Conservation (phyloP, 2,329 filamentous ascomycete species). For the Aspergillus fructus region DNA sequence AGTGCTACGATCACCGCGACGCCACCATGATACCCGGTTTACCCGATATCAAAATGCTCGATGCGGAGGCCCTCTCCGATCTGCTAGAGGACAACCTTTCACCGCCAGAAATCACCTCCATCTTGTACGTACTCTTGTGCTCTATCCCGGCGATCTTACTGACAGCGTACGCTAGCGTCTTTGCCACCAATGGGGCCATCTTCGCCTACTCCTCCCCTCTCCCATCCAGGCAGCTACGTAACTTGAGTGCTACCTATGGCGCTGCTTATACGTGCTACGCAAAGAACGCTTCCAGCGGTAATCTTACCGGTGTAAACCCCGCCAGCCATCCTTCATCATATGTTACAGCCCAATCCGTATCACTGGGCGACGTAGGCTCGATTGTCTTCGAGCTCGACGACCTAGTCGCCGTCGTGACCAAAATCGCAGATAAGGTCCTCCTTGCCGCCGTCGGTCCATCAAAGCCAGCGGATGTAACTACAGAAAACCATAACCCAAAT, state of each 20-base stretch:
- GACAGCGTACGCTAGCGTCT: constrained; percentile 31
- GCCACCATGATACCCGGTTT: constrained; percentile 42
- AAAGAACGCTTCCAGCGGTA: constrained; percentile 40
- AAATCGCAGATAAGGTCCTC: constrained; percentile 44
- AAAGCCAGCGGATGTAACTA: constrained; percentile 21
- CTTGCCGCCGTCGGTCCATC: constrained; percentile 42
- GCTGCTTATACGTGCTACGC: constrained; percentile 46
- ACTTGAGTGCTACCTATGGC: constrained; percentile 44
- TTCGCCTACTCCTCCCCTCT: constrained; percentile 44
- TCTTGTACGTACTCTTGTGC: constrained; percentile 31
- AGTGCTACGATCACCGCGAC: constrained; percentile 18
- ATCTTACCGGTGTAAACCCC: constrained; percentile 44
- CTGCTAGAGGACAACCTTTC: constrained; percentile 44
- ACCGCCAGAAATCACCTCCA: constrained; percentile 45
- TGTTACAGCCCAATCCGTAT: constrained; percentile 41
- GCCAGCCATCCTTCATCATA: constrained; percentile 45
- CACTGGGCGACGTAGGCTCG: constrained; percentile 44
- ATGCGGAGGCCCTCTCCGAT: constrained; percentile 42
- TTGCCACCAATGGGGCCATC: constrained; percentile 45
- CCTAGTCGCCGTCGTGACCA: constrained; percentile 42
- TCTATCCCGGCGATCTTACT: constrained; percentile 1
- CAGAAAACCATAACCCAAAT: constrained; percentile 6
- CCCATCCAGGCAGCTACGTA: constrained; percentile 40
- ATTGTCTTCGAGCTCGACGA: constrained; percentile 45
- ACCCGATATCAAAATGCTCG: constrained; percentile 45